Conservation (phyloP, 257 asterid species). For the Perilla frutescens region DNA sequence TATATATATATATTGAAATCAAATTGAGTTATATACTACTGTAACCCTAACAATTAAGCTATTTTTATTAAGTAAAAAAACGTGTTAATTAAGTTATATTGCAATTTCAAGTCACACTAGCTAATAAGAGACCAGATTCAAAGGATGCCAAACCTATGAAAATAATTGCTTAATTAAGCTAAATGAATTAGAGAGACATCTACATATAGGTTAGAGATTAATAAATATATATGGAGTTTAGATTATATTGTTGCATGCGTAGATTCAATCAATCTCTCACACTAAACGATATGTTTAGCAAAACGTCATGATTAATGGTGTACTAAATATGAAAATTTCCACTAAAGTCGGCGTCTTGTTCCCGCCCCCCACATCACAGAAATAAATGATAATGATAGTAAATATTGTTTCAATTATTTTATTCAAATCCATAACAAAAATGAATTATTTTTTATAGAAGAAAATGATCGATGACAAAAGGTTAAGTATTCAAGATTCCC, state of each 20-base stretch:
- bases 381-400: slow-evolving; percentile 12
- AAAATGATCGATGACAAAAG: slow-evolving; percentile 6
- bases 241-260: slow-evolving; percentile 14
- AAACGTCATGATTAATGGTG: slow-evolving; percentile 25
- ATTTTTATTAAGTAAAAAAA: neutral
- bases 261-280: slow-evolving; percentile 38
- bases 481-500: slow-evolving; percentile 34
- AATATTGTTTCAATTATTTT: slow-evolving; percentile 4
- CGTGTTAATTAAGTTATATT: neutral
- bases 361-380: slow-evolving; percentile 17
- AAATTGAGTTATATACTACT: no score
- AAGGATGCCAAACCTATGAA: neutral
- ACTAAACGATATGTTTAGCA: slow-evolving; percentile 27
- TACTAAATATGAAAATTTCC: slow-evolving; percentile 16
- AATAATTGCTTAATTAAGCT: no score
- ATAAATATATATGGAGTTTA: neutral
- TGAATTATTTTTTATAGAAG: neutral
- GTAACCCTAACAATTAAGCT: no score
- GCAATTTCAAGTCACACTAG: neutral
- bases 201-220: neutral
- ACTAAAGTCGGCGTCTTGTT: slow-evolving; percentile 30
- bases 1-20: no score
- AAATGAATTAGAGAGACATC: neutral
- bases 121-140: neutral
- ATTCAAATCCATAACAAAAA: neutral